phyloP scores from a whole-genome alignment of 495 filamentous ascomycete species.

The Aspergillus haitiensis region DNA sequence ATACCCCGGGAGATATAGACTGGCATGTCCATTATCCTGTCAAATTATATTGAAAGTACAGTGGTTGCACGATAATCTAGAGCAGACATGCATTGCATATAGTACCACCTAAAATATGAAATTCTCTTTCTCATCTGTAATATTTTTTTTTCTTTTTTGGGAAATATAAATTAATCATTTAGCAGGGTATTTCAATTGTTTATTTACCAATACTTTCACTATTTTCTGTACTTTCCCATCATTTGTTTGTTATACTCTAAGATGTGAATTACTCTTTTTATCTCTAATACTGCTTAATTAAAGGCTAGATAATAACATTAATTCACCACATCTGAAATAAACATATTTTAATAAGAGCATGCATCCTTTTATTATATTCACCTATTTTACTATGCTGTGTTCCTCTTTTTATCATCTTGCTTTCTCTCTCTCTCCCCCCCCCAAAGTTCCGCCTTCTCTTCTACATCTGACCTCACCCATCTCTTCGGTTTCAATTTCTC shows the following conservation, averaged over 20 bases:
- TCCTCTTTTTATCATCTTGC: neutral
- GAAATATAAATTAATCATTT: neutral
- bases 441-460: too few species aligned
- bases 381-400: neutral
- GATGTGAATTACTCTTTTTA: too few species aligned
- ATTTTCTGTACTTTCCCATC: constrained; percentile 14
- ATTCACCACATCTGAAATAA: too few species aligned
- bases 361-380: neutral
- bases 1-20: constrained; percentile 33
- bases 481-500: too few species aligned
- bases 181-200: neutral
- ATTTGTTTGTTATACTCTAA: constrained; percentile 6
- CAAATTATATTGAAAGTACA: constrained; percentile 16
- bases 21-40: constrained; percentile 12
- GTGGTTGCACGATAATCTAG: constrained; percentile 15
- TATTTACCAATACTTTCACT: constrained; percentile 1
- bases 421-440: too few species aligned
- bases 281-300: too few species aligned
- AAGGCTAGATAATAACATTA: too few species aligned
- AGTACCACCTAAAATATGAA: neutral
- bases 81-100: constrained; percentile 20
- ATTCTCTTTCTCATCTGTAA: neutral
- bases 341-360: too few species aligned
- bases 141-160: neutral
- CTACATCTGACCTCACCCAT: too few species aligned